Evolutionary conservation across 345 rosid genomes (phyloP).

Genomic region (Citrus inodora): DNA sequence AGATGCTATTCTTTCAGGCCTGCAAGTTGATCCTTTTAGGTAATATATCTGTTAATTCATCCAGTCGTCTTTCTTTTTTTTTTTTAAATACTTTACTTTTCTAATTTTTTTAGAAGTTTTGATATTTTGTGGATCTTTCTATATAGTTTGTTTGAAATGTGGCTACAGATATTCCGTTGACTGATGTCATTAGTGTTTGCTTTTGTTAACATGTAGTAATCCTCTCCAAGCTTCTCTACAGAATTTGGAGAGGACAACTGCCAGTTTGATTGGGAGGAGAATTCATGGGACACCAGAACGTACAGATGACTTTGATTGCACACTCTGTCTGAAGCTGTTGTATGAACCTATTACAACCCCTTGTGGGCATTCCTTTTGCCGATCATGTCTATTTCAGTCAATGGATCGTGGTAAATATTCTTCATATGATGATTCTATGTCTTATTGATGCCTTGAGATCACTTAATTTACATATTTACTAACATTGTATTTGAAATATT

Average conservation of each 20-base stretch:
- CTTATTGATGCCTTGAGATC: not conserved
- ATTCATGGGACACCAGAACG: conserved; percentile 52
- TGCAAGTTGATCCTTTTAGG: conserved; percentile 91
- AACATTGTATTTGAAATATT: conserved; percentile 14
- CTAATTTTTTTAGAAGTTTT: not conserved
- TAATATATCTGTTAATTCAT: conserved; percentile 22
- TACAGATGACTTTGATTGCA: conserved; percentile 88
- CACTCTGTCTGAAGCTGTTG: conserved; percentile 82
- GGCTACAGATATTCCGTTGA: conserved; percentile 1
- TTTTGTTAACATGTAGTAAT: conserved; percentile 62
- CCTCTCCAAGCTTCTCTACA: conserved; percentile 69
- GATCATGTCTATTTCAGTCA: conserved; percentile 81
- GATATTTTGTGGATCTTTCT: not conserved
- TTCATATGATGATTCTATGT: conserved; percentile 10
- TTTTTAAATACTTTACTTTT: not conserved
- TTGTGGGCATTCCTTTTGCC: conserved; percentile 97
- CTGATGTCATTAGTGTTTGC: conserved; percentile 14
- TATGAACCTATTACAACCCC: conserved; percentile 89
- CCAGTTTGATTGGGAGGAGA: conserved; percentile 34
- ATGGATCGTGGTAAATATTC: conserved; percentile 79
- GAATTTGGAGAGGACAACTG: conserved; percentile 46
- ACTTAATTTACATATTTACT: conserved; percentile 7
- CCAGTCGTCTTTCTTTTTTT: not conserved
- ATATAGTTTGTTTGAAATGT: not conserved
- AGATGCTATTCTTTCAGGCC: conserved; percentile 74